These are phyloP conservation scores for Waitea zeae DNA, from an alignment of 1,284 basidiomycete genomes.

Conservation along the genomic window DNA sequence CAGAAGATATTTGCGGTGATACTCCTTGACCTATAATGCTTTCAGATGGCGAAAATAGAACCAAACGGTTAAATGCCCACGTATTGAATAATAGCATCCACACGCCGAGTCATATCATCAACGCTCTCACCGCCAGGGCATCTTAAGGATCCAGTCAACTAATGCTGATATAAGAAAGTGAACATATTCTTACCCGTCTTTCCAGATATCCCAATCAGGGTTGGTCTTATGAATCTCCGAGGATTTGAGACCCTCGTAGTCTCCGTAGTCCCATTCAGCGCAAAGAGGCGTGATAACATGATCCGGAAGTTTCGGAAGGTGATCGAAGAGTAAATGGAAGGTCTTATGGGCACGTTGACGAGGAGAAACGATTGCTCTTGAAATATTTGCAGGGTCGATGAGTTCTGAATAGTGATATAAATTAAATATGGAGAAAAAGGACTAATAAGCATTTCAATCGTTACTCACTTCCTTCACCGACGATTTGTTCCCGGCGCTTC, in stretches of 20 bases:
- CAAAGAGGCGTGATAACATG: constrained; percentile 48
- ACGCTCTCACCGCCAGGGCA: constrained; percentile 80
- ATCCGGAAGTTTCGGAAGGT: constrained; percentile 28
- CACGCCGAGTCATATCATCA: constrained; percentile 60
- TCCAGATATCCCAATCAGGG: constrained; percentile 69
- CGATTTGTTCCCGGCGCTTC: constrained; percentile 43
- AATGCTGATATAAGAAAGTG: neutral
- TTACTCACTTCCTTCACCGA: constrained; percentile 61
- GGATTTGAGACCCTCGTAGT: constrained; percentile 71
- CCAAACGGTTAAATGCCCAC: constrained; percentile 17
- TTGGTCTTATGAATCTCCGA: constrained; percentile 56
- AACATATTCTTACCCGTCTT: constrained; percentile 48
- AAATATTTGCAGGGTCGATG: constrained; percentile 69
- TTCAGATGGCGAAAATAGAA: constrained; percentile 1
- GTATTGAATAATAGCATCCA: constrained; percentile 61
- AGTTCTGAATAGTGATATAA: constrained; percentile 43
- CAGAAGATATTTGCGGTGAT: constrained; percentile 58
- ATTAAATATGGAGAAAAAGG: no score
- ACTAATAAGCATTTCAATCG: no score
- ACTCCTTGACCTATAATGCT: constrained; percentile 42
- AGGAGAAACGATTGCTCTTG: constrained; percentile 69
- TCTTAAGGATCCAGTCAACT: no score
- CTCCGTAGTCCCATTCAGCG: constrained; percentile 82
- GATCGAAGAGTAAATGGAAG: constrained; percentile 64
- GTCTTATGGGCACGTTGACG: constrained; percentile 72